Evolutionary conservation across 805 yeast genomes (phyloP).

Genomic region (Priceomyces haplophilus): DNA sequence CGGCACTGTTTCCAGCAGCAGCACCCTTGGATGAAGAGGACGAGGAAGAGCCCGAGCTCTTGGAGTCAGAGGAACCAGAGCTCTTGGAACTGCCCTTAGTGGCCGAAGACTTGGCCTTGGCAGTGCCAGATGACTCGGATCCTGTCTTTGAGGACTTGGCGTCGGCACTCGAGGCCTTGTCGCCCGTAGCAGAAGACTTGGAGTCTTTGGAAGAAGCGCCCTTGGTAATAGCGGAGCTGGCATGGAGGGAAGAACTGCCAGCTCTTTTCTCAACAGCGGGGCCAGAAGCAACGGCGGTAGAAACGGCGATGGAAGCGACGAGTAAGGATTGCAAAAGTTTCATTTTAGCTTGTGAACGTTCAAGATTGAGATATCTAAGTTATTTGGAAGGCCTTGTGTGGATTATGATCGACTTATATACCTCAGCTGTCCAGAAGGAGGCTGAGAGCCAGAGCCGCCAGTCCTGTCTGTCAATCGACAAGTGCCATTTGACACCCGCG

Average conservation of each 20-base stretch:
- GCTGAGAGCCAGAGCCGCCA: neutral
- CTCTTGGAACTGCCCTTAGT: slow-evolving; percentile 1
- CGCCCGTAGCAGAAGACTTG: slow-evolving; percentile 8
- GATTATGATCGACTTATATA: neutral
- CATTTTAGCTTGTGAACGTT: neutral
- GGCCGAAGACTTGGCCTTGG: no score
- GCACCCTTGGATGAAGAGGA: slow-evolving; percentile 3
- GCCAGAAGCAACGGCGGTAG: slow-evolving; percentile 6
- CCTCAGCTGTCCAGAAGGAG: neutral
- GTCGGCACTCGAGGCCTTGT: slow-evolving; percentile 11
- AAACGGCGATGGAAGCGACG: slow-evolving; percentile 1
- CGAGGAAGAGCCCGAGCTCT: slow-evolving; percentile 6
- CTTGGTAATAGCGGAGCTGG: slow-evolving; percentile 5
- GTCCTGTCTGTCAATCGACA: neutral
- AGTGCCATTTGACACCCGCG: neutral
- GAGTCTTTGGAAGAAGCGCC: slow-evolving; percentile 6
- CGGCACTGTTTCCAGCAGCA: slow-evolving; percentile 2
- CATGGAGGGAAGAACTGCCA: slow-evolving; percentile 5
- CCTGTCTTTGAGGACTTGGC: slow-evolving; percentile 8
- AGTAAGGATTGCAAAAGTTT: slow-evolving; percentile 5
- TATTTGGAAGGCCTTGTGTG: no score
- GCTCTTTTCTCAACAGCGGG: slow-evolving; percentile 2
- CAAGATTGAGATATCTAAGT: neutral
- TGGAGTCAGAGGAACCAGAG: slow-evolving; percentile 3
- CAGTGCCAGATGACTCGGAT: slow-evolving; percentile 7